Percentiles rank a stretch among this genome's conserved stretches.
Conservation (phyloP, 2,329 filamentous ascomycete genomes). For the Tolypocladium guangdongense region DNA sequence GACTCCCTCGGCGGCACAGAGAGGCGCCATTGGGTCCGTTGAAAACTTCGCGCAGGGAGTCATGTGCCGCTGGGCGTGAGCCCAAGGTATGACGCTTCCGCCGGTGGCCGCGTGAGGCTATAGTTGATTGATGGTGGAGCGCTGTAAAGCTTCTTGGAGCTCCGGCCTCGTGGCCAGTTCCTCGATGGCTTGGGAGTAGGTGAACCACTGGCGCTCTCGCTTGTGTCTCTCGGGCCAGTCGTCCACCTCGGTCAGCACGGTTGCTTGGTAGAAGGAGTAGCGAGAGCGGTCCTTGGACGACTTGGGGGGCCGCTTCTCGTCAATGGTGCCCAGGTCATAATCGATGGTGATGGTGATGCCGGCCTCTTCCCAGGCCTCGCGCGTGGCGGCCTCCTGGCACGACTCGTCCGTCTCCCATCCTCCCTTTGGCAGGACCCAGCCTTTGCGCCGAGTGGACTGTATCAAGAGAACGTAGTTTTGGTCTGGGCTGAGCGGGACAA, state of each 20-base stretch:
- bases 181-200: conserved; percentile 69
- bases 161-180: conserved; percentile 72
- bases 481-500: conserved; percentile 80
- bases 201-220: conserved; percentile 82
- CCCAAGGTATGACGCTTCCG: background rate
- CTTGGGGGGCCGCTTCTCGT: conserved; percentile 74
- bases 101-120: conserved; percentile 6
- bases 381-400: conserved; percentile 70
- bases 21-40: background rate
- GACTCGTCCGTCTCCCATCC: conserved; percentile 95
- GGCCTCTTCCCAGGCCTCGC: conserved; percentile 97
- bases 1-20: background rate
- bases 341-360: conserved; percentile 80
- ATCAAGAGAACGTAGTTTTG: conserved; percentile 85
- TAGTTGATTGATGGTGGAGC: conserved; percentile 55
- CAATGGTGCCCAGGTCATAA: conserved; percentile 76
- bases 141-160: conserved; percentile 74
- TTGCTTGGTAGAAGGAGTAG: conserved; percentile 79
- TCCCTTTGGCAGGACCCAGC: conserved; percentile 95
- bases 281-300: conserved; percentile 49
- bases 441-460: conserved; percentile 79
- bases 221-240: conserved; percentile 95
- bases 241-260: conserved; percentile 72
- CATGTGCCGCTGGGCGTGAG: background rate
- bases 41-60: background rate